A percentile compares a stretch with the other conserved stretches of the same genome.
phyloP scores from a whole-genome alignment of 129 eudicot species.

The Tagetes patula region DNA sequence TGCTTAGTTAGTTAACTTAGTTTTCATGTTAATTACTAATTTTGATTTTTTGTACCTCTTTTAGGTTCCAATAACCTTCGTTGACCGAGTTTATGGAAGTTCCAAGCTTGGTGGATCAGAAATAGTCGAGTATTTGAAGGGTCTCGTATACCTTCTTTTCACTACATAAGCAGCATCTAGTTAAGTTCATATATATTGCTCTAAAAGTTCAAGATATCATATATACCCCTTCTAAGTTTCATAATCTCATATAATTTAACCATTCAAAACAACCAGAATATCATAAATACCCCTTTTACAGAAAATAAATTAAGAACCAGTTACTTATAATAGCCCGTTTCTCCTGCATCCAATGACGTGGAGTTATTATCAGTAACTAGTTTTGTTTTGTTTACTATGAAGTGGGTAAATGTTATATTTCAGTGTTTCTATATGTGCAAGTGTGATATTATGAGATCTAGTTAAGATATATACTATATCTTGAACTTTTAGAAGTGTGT shows the following conservation, averaged over 20 bases:
- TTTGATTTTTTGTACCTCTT: slow-evolving; percentile 11
- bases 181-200: not conserved
- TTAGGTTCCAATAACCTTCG: slow-evolving; percentile 92
- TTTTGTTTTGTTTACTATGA: slow-evolving; percentile 1
- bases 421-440: not conserved
- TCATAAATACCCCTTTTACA: not conserved
- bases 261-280: not conserved
- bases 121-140: slow-evolving; percentile 84
- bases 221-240: not conserved
- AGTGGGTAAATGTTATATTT: not conserved
- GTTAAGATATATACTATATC: not conserved
- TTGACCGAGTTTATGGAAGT: slow-evolving; percentile 87
- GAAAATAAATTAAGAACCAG: not conserved
- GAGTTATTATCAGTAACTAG: not conserved
- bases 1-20: not conserved
- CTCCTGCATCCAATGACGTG: too few species aligned
- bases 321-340: not conserved
- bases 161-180: slow-evolving; percentile 44
- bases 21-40: not conserved
- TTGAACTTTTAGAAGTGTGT: not conserved
- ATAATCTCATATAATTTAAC: not conserved
- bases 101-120: slow-evolving; percentile 95
- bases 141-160: slow-evolving; percentile 72
- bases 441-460: not conserved
- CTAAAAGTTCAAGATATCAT: not conserved